Evolutionary conservation across 139 green algal species (phyloP).

Genomic region (Volvox africanus): DNA sequence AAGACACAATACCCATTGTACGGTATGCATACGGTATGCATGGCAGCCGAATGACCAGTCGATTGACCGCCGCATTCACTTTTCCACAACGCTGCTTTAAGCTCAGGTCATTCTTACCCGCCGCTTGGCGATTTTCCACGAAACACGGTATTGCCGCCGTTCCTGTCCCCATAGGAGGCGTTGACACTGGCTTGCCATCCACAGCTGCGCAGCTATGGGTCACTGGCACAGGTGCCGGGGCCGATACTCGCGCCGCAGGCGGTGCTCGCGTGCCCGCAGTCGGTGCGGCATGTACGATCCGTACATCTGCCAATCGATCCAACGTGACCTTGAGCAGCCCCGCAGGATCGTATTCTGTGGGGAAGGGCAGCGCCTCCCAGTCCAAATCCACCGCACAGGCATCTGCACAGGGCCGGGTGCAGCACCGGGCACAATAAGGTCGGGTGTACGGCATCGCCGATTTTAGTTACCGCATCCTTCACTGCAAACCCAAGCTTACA

Average conservation of each 20-base stretch:
- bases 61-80: too few relatives aligned
- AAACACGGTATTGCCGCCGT: too few relatives aligned
- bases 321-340: background rate
- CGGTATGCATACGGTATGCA: too few relatives aligned
- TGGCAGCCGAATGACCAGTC: too few relatives aligned
- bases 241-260: background rate
- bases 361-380: constrained; percentile 36
- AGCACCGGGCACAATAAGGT: background rate
- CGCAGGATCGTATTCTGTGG: background rate
- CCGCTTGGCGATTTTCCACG: too few relatives aligned
- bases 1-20: too few relatives aligned
- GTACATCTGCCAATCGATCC: background rate
- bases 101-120: too few relatives aligned
- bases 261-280: background rate
- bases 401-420: background rate
- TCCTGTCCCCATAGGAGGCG: background rate
- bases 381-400: background rate
- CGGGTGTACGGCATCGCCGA: background rate
- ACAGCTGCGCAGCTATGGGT: too few relatives aligned
- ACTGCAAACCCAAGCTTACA: too few relatives aligned
- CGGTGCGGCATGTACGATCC: background rate
- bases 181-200: background rate
- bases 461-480: too few relatives aligned
- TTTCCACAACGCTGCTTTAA: too few relatives aligned
- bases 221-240: background rate